Evolutionary conservation across 768 basidiomycete species (phyloP).

Genomic region (Polyporus arcularius): DNA sequence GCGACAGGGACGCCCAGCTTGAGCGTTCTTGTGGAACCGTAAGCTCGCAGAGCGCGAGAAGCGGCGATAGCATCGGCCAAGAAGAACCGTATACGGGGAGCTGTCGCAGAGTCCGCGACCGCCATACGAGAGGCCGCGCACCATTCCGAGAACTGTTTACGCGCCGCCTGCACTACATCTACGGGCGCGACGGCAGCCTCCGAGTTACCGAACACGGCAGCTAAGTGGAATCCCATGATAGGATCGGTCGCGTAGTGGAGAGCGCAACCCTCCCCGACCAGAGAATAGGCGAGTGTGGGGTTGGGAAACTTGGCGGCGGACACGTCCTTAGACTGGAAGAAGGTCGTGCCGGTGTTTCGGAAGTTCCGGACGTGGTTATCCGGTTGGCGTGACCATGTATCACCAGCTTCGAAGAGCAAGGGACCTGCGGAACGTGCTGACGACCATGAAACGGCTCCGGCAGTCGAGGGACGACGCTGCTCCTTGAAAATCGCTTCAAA

Average conservation of each 20-base stretch:
- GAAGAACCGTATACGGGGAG: slow-evolving; percentile 39
- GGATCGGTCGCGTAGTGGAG: slow-evolving; percentile 50
- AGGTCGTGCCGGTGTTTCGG: slow-evolving; percentile 46
- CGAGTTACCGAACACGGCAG: slow-evolving; percentile 26
- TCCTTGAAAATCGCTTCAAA: slow-evolving; percentile 27
- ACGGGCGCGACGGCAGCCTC: slow-evolving; percentile 12
- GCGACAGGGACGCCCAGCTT: slow-evolving; percentile 27
- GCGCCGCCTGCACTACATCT: slow-evolving; percentile 33
- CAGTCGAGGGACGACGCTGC: background rate
- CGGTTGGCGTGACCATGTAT: slow-evolving; percentile 6
- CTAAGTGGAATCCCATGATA: slow-evolving; percentile 44
- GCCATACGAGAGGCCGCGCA: slow-evolving; percentile 27
- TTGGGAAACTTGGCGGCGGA: slow-evolving; percentile 37
- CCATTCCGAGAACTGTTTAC: slow-evolving; percentile 39
- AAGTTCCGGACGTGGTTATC: slow-evolving; percentile 31
- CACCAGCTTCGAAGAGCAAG: slow-evolving; percentile 13
- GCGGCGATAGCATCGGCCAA: slow-evolving; percentile 42
- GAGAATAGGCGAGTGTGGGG: slow-evolving; percentile 47
- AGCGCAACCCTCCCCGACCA: slow-evolving; percentile 39
- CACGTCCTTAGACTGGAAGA: slow-evolving; percentile 18
- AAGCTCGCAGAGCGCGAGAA: slow-evolving; percentile 29
- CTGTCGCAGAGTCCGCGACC: background rate
- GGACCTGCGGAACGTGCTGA: slow-evolving; percentile 41
- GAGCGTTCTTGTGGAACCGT: background rate
- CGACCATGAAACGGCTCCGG: background rate